phyloP scores from a whole-genome alignment of 495 filamentous ascomycete species.

The Podospora pseudocomata region DNA sequence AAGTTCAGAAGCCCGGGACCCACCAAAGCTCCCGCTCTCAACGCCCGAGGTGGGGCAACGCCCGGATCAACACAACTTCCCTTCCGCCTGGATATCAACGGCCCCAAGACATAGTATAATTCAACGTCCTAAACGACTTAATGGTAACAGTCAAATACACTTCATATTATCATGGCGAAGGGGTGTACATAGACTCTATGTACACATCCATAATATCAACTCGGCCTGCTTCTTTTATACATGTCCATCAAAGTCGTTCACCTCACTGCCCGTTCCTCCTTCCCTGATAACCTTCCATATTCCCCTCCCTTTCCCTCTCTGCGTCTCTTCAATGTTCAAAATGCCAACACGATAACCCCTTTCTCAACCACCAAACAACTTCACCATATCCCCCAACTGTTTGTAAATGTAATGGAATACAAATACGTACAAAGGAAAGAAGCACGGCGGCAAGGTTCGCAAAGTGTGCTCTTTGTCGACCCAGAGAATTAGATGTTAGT shows the following conservation, averaged over 20 bases:
- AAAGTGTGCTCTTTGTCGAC: neutral
- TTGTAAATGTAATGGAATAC: conserved; percentile 1
- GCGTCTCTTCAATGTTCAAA: neutral
- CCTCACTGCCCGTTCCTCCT: neutral
- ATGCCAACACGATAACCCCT: neutral
- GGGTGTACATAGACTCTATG: neutral
- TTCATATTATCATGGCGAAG: neutral
- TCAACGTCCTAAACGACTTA: neutral
- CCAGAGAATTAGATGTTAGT: conserved; percentile 10
- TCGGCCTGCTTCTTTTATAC: neutral
- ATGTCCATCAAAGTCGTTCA: conserved; percentile 5
- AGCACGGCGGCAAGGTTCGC: neutral
- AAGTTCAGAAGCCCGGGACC: conserved; percentile 22
- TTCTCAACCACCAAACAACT: neutral
- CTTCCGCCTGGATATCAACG: neutral
- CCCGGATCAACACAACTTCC: conserved; percentile 23
- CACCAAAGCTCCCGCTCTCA: conserved; percentile 18
- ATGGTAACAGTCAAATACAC: neutral
- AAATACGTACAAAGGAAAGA: neutral
- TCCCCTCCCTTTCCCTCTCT: neutral
- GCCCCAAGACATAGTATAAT: neutral
- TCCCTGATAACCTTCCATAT: neutral
- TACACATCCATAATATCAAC: neutral
- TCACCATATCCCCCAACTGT: neutral
- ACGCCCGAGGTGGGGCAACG: conserved; percentile 14